Percentiles rank a stretch among this genome's conserved stretches.
phyloP scores from a whole-genome alignment of 2,329 filamentous ascomycete genomes.

The Penicillium paneum region DNA sequence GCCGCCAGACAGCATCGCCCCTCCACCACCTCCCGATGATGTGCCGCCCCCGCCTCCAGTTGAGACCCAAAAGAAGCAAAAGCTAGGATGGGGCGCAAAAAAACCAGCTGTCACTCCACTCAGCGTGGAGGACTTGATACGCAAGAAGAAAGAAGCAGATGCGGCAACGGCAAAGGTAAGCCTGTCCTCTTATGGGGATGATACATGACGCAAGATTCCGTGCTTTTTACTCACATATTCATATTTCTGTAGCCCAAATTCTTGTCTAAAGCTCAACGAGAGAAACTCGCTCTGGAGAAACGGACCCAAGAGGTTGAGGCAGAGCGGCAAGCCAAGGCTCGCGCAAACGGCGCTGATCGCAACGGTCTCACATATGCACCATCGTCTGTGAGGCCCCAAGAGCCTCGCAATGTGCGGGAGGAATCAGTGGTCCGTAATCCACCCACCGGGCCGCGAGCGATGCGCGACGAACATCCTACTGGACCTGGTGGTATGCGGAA shows the following conservation, averaged over 20 bases:
- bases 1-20: constrained; percentile 36
- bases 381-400: constrained; percentile 16
- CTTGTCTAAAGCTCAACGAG: constrained; percentile 76
- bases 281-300: constrained; percentile 75
- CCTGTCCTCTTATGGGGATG: constrained; percentile 17
- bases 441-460: constrained; percentile 70
- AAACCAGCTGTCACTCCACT: constrained; percentile 52
- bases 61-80: constrained; percentile 49
- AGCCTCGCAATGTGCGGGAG: constrained; percentile 18
- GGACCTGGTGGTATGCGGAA: constrained; percentile 51
- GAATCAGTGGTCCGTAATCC: constrained; percentile 12
- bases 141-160: constrained; percentile 81
- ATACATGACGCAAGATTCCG: background rate
- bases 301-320: constrained; percentile 68
- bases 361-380: constrained; percentile 21
- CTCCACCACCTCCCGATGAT: constrained; percentile 45
- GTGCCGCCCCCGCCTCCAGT: constrained; percentile 44
- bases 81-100: constrained; percentile 52
- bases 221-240: constrained; percentile 16
- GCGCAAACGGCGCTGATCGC: constrained; percentile 25
- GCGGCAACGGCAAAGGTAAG: constrained; percentile 72
- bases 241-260: constrained; percentile 65
- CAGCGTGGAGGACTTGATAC: constrained; percentile 80
- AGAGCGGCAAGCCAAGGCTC: constrained; percentile 50
- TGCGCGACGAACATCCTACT: constrained; percentile 53